Conservation (phyloP, 164 flowering plant genomes). For the Nymphaea colorata region DNA sequence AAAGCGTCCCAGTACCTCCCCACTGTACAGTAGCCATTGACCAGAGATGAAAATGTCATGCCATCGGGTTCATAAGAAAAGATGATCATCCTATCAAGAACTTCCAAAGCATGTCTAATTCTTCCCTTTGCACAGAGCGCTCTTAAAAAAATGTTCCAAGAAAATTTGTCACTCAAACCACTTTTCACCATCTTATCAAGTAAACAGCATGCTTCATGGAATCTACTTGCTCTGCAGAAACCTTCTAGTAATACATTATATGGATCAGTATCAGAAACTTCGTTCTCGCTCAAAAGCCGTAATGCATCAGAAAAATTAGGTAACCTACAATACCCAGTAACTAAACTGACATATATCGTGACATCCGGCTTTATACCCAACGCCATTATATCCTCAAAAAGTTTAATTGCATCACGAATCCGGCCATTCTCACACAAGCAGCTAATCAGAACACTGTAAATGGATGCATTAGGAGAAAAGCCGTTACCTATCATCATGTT, state of each 20-base stretch:
- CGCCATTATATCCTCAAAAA: constrained; percentile 31
- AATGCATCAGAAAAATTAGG: constrained; percentile 27
- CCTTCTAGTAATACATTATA: constrained; percentile 46
- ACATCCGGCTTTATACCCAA: constrained; percentile 13
- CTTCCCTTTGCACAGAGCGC: constrained; percentile 29
- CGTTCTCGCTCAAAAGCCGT: constrained; percentile 33
- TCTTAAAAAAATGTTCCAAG: constrained; percentile 55
- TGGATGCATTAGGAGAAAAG: constrained; percentile 20
- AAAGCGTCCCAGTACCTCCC: constrained; percentile 27
- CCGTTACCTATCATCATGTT: constrained; percentile 35
- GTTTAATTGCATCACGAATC: constrained; percentile 31
- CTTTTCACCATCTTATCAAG: constrained; percentile 35
- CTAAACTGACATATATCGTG: constrained; percentile 24
- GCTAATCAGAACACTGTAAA: constrained; percentile 25
- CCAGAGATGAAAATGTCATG: constrained; percentile 44
- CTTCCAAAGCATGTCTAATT: constrained; percentile 27
- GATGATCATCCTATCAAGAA: constrained; percentile 46
- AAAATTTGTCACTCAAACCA: constrained; percentile 24
- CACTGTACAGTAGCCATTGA: constrained; percentile 37
- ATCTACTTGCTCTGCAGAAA: constrained; percentile 28
- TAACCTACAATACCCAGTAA: constrained; percentile 29
- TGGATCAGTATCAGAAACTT: constrained; percentile 16
- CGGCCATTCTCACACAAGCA: constrained; percentile 31
- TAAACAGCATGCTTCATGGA: constrained; percentile 20
- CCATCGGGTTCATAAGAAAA: constrained; percentile 32